Evolutionary conservation across 2,329 filamentous ascomycete species (phyloP).

Genomic region (Fusarium albosuccineum): DNA sequence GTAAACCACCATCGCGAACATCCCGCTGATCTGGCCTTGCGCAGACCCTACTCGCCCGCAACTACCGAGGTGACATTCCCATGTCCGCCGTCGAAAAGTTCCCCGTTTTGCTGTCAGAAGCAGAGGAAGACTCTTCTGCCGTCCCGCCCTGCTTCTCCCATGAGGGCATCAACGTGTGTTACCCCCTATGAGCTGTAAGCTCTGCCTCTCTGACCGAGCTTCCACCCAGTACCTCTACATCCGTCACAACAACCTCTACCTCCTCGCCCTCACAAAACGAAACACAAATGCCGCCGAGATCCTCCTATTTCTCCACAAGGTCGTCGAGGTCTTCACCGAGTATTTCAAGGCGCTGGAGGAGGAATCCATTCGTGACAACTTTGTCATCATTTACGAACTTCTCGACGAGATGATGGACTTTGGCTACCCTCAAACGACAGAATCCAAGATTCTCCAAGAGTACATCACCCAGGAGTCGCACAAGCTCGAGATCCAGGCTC

Average conservation of each 20-base stretch:
- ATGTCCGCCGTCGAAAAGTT: conserved; percentile 99
- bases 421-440: conserved; percentile 97
- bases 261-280: conserved; percentile 96
- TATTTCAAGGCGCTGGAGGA: conserved; percentile 99
- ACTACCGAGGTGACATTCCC: conserved; percentile 98
- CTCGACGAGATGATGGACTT: conserved; percentile 99
- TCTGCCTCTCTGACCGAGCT: conserved; percentile 36
- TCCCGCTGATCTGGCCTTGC: conserved; percentile 41
- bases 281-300: conserved; percentile 99
- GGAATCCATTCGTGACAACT: conserved; percentile 98
- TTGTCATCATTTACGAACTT: conserved; percentile 98
- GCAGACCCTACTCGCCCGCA: conserved; percentile 96
- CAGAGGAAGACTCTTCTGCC: conserved; percentile 98
- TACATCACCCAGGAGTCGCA: conserved; percentile 99
- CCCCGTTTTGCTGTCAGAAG: conserved; percentile 93
- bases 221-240: conserved; percentile 91
- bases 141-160: conserved; percentile 98
- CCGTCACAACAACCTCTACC: conserved; percentile 98
- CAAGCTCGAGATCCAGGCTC: conserved; percentile 96
- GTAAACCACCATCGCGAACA: conserved; percentile 18
- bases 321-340: conserved; percentile 99
- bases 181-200: conserved; percentile 2
- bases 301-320: conserved; percentile 95
- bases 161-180: conserved; percentile 94
- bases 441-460: conserved; percentile 98